Evolutionary conservation across 768 basidiomycete genomes (phyloP), one percentile per base, ranked within the genome.

Genomic region (Termitomyces sp.): DNA sequence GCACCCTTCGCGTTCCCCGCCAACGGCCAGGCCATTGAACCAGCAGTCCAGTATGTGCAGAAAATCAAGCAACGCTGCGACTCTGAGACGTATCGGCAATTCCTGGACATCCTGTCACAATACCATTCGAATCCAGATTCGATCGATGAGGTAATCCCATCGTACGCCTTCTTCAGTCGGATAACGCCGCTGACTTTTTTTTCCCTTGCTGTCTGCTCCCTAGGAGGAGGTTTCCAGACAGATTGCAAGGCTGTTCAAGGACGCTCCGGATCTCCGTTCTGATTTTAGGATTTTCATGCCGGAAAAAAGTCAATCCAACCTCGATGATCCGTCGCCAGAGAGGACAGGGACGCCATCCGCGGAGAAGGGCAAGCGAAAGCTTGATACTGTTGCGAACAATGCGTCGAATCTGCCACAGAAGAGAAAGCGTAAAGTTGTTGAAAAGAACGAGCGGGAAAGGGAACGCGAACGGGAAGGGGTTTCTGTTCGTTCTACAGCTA

Each of bases 1-100:
- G 73, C 75, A 48, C 70, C 72, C 16, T 68, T 67, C 12, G 53
- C 62, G 18, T 71, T 67, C 65, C 65, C 68, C 26, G 64, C 73
- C 61, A 78, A 77, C 44, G 76, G 67, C 9, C 77, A 75, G 60
- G 74, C 83, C 24, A 82, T 89, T 42, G 83, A 86, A 63, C 87
- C 85, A 18, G 97, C 97, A 0, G 87, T 98, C 56, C 86, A 92
- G 65, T 98, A 96, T 64, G 94, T 99, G 32, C 94, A 95, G 73
- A 94, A 94, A 74, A 97, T 98, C 72, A 98, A 97, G 71, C 87
- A 89, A 58, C 86, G 94, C 16, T 97, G 92, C 71, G 91, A 96
- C 60, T 83, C 92, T 0, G 92, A 94, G 16, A 94, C 90, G 5
- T 93, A 92, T 62, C 81, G 83, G 54, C 82, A 85, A 62, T 93